Evolutionary conservation across 2,329 filamentous ascomycete genomes (phyloP), one percentile per base, ranked within the genome.

Genomic region (Arthrobotrys conoides): DNA sequence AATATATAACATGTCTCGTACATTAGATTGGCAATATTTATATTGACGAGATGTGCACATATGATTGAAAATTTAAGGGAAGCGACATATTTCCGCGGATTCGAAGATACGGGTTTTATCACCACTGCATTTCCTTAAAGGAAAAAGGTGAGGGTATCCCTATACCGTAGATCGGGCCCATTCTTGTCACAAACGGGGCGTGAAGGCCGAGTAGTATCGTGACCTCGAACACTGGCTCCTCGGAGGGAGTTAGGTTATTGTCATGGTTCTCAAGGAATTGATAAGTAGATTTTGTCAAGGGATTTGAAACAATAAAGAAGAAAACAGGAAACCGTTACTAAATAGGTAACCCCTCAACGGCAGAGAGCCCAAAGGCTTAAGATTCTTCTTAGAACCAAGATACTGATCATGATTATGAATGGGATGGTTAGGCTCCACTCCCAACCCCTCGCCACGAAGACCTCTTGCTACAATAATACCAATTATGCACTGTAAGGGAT

Each of bases 401-500:
- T 24, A 30, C 27, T 30, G 27, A 30, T 30, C 27, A 30, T 30
- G 27, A 30, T 30, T 6, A 30, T 30, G 27, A 27, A 24, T 51
- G 48, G 22, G 22, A 1, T 44, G n/a, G 44, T 36, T 61, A 61
- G 57, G 57, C 57, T 44, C 16, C 36, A 20, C 24, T 5, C 57
- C 57, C 57, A 61, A 27, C 57, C 57, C 20, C 57, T 61, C 57
- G 44, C 33, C 20, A 44, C 57, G 24, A 44, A 18, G 14, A 4
- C 24, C 22, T 38, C 44, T 27, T 22, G 10, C 36, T 12, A 61
- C 41, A 61, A 44, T 36, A 61, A 61, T 61, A 20, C 44, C 57
- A 44, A 61, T 44, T 27, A 41, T 61, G 36, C 33, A 36, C 57
- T 61, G 57, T 61, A 61, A 61, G 57, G 57, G 57, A 36, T 61